Conservation (phyloP, 352 stramenopile species). For the Globisporangium parvum region DNA sequence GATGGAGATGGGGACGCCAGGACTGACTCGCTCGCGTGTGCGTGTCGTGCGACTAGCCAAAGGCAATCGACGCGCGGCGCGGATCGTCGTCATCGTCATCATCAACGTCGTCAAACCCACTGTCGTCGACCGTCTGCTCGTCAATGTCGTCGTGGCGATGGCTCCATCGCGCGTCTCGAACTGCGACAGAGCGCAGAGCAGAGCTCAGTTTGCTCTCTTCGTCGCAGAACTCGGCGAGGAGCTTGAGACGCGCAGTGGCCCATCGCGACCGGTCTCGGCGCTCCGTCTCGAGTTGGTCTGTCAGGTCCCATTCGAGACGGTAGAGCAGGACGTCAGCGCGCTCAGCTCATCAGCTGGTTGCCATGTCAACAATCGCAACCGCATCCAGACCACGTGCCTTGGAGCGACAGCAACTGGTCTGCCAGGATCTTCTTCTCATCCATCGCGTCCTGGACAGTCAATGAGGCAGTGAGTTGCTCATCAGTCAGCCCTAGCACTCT, state of each 20-base stretch:
- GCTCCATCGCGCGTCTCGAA: not conserved
- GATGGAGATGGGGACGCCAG: not conserved
- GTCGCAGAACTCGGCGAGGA: slow-evolving; percentile 76
- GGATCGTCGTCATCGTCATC: slow-evolving; percentile 12
- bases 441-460: slow-evolving; percentile 29
- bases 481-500: not conserved
- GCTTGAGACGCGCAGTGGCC: slow-evolving; percentile 58
- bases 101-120: not conserved
- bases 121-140: slow-evolving; percentile 3
- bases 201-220: slow-evolving; percentile 69
- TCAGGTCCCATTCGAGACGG: not conserved
- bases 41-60: slow-evolving; percentile 19
- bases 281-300: slow-evolving; percentile 64
- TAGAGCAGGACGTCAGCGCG: not conserved
- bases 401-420: slow-evolving; percentile 42
- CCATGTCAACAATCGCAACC: slow-evolving; percentile 6
- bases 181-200: slow-evolving; percentile 11
- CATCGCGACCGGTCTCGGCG: slow-evolving; percentile 57
- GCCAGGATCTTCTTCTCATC: slow-evolving; percentile 49
- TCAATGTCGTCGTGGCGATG: not conserved
- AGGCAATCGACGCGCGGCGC: slow-evolving; percentile 26
- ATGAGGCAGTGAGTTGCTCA: not conserved
- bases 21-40: not conserved
- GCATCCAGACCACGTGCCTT: slow-evolving; percentile 25
- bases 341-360: not conserved